A percentile compares a stretch with the other conserved stretches of the same genome.
phyloP scores from a whole-genome alignment of 23 red algal species.

The Agarophyton chilense region DNA sequence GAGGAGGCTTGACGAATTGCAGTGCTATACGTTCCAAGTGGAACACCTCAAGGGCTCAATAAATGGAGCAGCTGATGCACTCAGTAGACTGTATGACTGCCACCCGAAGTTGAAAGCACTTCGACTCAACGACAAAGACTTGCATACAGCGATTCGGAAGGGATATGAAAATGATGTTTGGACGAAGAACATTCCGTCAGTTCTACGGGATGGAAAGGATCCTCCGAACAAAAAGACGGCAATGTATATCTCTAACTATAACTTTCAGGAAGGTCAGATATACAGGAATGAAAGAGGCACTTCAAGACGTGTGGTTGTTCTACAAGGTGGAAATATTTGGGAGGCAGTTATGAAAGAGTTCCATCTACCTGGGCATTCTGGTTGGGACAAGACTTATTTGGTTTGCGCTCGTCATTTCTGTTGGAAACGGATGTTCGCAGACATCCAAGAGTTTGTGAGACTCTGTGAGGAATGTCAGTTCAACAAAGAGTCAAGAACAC shows the following conservation, averaged over 20 bases:
- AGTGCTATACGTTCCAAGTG: constrained; percentile 19
- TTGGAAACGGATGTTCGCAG: constrained; percentile 41
- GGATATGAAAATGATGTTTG: constrained; percentile 5
- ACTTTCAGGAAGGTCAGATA: constrained; percentile 1
- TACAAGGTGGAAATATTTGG: neutral
- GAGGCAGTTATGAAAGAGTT: neutral
- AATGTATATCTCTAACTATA: constrained; percentile 28
- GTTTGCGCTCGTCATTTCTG: constrained; percentile 30
- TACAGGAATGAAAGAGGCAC: constrained; percentile 25
- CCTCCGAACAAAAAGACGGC: neutral
- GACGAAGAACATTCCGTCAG: neutral
- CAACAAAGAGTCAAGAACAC: constrained; percentile 16
- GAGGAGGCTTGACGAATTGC: constrained; percentile 38
- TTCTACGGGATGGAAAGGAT: constrained; percentile 2
- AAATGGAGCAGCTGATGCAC: constrained; percentile 36
- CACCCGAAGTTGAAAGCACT: neutral
- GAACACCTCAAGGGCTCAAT: constrained; percentile 2
- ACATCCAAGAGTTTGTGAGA: constrained; percentile 22
- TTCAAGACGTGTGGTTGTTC: neutral
- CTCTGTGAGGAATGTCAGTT: neutral
- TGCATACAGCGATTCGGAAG: constrained; percentile 6
- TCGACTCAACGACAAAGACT: neutral
- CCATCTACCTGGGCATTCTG: constrained; percentile 18
- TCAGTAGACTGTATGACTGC: constrained; percentile 6
- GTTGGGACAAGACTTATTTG: constrained; percentile 42